Conservation (phyloP, 2,329 filamentous ascomycete genomes). For the Diaporthe sp. region DNA sequence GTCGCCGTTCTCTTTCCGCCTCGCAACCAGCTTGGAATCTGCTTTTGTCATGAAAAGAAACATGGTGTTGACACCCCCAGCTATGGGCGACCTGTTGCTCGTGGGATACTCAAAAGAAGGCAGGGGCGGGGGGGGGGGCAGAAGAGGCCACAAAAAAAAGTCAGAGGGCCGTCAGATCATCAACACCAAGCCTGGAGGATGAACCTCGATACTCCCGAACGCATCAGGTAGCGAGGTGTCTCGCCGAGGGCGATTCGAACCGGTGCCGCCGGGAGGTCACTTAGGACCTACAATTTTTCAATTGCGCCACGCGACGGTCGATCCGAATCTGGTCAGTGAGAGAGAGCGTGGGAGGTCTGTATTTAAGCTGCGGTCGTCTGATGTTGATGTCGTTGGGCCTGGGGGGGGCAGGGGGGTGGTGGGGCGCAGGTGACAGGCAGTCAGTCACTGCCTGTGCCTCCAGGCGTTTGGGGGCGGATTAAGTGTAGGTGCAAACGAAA, state of each 20-base stretch:
- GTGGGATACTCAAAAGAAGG: neutral
- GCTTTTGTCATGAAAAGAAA: no score
- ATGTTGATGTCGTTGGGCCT: neutral
- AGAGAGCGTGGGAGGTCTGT: neutral
- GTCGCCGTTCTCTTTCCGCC: no score
- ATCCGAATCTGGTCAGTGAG: neutral
- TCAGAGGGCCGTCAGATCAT: neutral
- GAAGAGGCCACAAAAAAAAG: no score
- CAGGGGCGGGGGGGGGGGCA: no score
- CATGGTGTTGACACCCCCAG: no score
- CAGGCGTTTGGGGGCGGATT: neutral
- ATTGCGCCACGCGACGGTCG: neutral
- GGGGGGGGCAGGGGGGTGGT: neutral
- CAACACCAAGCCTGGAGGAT: constrained; percentile 1
- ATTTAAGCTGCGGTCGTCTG: neutral
- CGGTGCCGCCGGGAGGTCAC: neutral
- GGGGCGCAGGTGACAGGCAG: neutral
- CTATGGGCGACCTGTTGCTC: neutral
- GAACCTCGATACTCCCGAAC: constrained; percentile 14
- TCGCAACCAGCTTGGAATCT: no score
- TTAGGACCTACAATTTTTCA: neutral
- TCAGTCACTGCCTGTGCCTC: neutral
- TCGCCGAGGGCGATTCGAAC: constrained; percentile 5
- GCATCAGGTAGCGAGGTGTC: neutral
- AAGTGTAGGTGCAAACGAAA: no score